phyloP scores from a whole-genome alignment of 2,329 filamentous ascomycete genomes.

The Thielaviopsis punctulata region DNA sequence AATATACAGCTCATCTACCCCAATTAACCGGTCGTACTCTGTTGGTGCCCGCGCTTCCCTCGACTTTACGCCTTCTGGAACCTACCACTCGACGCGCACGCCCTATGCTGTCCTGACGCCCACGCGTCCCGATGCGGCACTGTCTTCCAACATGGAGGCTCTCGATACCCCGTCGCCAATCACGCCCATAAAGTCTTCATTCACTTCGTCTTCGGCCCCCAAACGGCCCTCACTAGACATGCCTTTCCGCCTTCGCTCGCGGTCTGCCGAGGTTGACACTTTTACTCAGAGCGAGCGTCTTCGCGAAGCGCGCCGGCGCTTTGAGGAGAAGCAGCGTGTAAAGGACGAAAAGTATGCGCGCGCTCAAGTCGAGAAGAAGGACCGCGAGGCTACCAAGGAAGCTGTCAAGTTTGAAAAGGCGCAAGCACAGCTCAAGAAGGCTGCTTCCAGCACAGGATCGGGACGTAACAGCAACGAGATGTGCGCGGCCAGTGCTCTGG shows the following conservation, averaged over 20 bases:
- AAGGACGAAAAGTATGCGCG: constrained; percentile 47
- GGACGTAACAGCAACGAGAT: constrained; percentile 11
- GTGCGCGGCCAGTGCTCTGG: background rate
- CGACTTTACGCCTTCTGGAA: constrained; percentile 15
- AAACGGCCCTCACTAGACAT: constrained; percentile 42
- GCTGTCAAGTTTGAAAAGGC: constrained; percentile 33
- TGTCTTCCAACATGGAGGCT: constrained; percentile 4
- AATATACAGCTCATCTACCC: constrained; percentile 12
- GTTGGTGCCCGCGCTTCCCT: constrained; percentile 5
- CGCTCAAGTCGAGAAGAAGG: constrained; percentile 39
- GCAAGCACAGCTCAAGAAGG: constrained; percentile 25
- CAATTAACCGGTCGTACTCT: constrained; percentile 5
- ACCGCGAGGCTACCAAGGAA: constrained; percentile 40
- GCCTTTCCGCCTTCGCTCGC: constrained; percentile 40
- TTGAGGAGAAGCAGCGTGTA: constrained; percentile 41
- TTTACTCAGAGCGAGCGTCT: constrained; percentile 38
- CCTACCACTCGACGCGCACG: constrained; percentile 18
- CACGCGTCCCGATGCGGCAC: constrained; percentile 32
- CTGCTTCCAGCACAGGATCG: constrained; percentile 20
- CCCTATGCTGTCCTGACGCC: constrained; percentile 23
- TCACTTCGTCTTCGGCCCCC: constrained; percentile 30
- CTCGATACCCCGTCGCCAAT: constrained; percentile 15
- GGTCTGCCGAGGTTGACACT: constrained; percentile 38
- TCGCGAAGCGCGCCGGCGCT: constrained; percentile 42
- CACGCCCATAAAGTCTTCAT: constrained; percentile 20